phyloP scores from a whole-genome alignment of 73 alveolate species.

The Urostyla sp. region DNA sequence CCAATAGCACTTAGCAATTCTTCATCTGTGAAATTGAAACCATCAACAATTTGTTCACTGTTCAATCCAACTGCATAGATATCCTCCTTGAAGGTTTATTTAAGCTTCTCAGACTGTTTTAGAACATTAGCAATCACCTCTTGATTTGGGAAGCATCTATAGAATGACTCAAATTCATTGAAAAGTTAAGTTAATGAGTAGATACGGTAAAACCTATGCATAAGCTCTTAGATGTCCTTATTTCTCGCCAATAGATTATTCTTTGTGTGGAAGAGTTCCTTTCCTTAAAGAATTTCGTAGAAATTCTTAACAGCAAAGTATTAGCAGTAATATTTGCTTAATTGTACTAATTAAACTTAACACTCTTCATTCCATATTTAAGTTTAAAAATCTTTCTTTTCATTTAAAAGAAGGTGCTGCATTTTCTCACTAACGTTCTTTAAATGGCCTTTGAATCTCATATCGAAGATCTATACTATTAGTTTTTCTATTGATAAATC shows the following conservation, averaged over 20 bases:
- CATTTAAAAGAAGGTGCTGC: neutral
- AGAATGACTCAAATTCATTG: slow-evolving; percentile 25
- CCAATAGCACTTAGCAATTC: slow-evolving; percentile 54
- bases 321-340: neutral
- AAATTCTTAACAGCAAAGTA: slow-evolving; percentile 24
- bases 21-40: slow-evolving; percentile 55
- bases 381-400: slow-evolving; percentile 3
- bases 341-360: neutral
- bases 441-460: slow-evolving; percentile 23
- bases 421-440: neutral
- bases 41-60: slow-evolving; percentile 50
- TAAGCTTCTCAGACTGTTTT: slow-evolving; percentile 2
- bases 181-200: neutral
- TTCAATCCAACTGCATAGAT: slow-evolving; percentile 1
- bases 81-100: slow-evolving; percentile 33
- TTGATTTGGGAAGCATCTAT: neutral
- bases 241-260: neutral
- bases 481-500: neutral
- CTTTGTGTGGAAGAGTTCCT: neutral
- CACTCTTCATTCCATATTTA: slow-evolving; percentile 36
- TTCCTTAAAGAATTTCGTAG: slow-evolving; percentile 8
- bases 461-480: slow-evolving; percentile 8
- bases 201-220: slow-evolving; percentile 8
- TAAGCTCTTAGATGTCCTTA: neutral
- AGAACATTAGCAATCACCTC: neutral